phyloP scores from a whole-genome alignment of 1,139 yeast genomes.

The Protomyces inundatus region DNA sequence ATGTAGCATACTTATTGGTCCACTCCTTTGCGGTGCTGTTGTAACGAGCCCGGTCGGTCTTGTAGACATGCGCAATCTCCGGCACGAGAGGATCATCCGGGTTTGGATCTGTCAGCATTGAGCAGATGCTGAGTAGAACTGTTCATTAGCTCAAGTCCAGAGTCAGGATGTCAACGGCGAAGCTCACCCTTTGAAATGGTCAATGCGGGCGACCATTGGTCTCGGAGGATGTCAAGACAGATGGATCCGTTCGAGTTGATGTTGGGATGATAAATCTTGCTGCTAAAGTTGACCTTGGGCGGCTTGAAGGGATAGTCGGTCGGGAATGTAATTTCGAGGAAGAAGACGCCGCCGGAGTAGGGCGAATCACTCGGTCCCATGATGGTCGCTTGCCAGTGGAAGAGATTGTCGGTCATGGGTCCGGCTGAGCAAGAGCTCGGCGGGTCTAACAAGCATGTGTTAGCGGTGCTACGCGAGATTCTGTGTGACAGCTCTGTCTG shows the following conservation, averaged over 20 bases:
- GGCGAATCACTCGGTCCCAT: constrained; percentile 96
- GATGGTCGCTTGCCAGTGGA: constrained; percentile 95
- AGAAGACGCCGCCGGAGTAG: constrained; percentile 88
- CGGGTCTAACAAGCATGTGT: constrained; percentile 54
- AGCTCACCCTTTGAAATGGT: constrained; percentile 78
- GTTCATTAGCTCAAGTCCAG: constrained; percentile 34
- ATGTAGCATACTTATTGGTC: constrained; percentile 24
- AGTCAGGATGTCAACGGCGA: background rate
- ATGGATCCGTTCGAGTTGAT: constrained; percentile 84
- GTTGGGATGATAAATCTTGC: constrained; percentile 86
- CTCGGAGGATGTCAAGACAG: constrained; percentile 78
- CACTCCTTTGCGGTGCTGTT: constrained; percentile 98
- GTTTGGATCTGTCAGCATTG: constrained; percentile 90
- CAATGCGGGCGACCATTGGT: constrained; percentile 88
- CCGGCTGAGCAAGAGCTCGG: constrained; percentile 99
- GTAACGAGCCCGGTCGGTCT: constrained; percentile 87
- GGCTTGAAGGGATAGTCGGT: constrained; percentile 94
- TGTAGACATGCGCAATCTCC: constrained; percentile 94
- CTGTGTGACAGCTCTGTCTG: too few species aligned
- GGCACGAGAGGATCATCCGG: constrained; percentile 99
- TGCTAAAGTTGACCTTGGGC: constrained; percentile 84
- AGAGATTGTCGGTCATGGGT: constrained; percentile 92
- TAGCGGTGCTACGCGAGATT: background rate
- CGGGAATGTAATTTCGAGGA: constrained; percentile 87
- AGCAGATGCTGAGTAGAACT: constrained; percentile 81